phyloP scores from a whole-genome alignment of 2,329 filamentous ascomycete species.

The Aspergillus sp. region DNA sequence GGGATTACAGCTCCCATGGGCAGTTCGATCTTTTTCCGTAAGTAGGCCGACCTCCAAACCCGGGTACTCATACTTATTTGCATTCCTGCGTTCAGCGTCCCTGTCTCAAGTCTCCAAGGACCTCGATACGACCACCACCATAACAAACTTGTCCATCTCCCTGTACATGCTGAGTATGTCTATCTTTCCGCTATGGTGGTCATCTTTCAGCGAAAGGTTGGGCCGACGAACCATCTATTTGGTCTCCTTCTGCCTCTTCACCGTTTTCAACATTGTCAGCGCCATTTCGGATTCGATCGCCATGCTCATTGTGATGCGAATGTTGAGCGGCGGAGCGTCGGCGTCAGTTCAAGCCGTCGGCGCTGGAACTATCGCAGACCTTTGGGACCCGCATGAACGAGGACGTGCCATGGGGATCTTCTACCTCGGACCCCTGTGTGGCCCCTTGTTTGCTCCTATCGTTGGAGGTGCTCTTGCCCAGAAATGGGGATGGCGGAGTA shows the following conservation, averaged over 20 bases:
- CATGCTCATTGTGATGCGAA: constrained; percentile 76
- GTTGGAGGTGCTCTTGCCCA: constrained; percentile 72
- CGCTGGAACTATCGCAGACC: constrained; percentile 77
- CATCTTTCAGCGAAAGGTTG: constrained; percentile 69
- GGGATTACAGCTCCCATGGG: constrained; percentile 79
- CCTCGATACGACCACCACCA: constrained; percentile 61
- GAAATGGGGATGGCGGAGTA: constrained; percentile 70
- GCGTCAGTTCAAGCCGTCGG: constrained; percentile 81
- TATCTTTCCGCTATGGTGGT: constrained; percentile 87
- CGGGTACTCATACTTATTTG: not conserved
- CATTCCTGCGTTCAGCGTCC: constrained; percentile 53
- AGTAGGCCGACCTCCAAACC: constrained; percentile 31
- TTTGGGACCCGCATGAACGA: constrained; percentile 72
- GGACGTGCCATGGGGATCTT: constrained; percentile 81
- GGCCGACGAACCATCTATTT: constrained; percentile 79
- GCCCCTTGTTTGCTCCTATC: constrained; percentile 73
- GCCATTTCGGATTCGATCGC: constrained; percentile 68
- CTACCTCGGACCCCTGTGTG: constrained; percentile 74
- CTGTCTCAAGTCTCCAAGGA: constrained; percentile 63
- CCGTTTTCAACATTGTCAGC: constrained; percentile 67
- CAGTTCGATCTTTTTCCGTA: constrained; percentile 79
- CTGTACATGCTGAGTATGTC: constrained; percentile 81
- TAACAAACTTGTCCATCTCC: constrained; percentile 73
- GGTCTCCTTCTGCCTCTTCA: constrained; percentile 69
- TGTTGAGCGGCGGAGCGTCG: constrained; percentile 72